Evolutionary conservation across 148 eudicot genomes (phyloP).

Genomic region (Nepenthes mirabilis): DNA sequence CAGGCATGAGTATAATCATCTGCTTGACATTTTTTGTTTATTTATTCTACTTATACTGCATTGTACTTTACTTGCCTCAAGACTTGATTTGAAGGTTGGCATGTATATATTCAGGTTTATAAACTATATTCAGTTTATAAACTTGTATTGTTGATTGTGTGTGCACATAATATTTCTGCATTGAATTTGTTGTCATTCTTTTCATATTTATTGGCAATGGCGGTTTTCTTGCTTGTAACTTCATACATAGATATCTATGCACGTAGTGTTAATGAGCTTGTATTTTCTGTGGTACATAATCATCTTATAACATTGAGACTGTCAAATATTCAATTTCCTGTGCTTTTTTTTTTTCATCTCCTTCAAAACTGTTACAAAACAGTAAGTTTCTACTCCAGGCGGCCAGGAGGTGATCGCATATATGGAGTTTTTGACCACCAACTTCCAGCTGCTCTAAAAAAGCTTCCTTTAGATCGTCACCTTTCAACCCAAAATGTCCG

Average conservation of each 20-base stretch:
- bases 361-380: not conserved
- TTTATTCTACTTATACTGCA: not conserved
- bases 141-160: too few relatives aligned
- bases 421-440: slow-evolving; percentile 97
- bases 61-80: not conserved
- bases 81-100: too few relatives aligned
- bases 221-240: too few relatives aligned
- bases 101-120: too few relatives aligned
- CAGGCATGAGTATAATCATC: too few relatives aligned
- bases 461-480: slow-evolving; percentile 98
- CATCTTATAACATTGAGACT: not conserved
- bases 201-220: too few relatives aligned
- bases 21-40: not conserved
- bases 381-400: slow-evolving; percentile 37
- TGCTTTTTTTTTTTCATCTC: not conserved
- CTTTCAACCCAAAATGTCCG: slow-evolving; percentile 82
- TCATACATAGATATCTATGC: too few relatives aligned
- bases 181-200: too few relatives aligned
- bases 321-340: not conserved
- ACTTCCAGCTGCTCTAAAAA: slow-evolving; percentile 94
- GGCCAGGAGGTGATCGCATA: slow-evolving; percentile 94
- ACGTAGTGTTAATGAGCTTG: too few relatives aligned
- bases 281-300: not conserved
- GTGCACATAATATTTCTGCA: too few relatives aligned
- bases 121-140: too few relatives aligned